Evolutionary conservation across 176 grass and related monocot species (phyloP).

Genomic region (Paspalum notatum): DNA sequence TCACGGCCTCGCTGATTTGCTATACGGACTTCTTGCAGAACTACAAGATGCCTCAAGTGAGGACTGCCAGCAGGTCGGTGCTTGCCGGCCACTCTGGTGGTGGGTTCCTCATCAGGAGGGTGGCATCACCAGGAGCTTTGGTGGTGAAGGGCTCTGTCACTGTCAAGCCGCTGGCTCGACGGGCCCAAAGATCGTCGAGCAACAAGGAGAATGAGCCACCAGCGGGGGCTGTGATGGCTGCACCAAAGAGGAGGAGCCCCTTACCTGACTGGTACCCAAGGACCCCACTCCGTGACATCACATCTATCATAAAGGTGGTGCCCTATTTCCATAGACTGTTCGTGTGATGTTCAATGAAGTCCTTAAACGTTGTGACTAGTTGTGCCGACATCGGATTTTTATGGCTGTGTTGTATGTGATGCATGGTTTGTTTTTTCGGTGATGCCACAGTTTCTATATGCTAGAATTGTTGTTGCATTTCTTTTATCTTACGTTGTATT

Average conservation of each 20-base stretch:
- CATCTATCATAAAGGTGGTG: conserved; percentile 53
- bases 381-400: not conserved
- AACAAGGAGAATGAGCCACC: conserved; percentile 61
- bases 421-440: not conserved
- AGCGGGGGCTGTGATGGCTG: conserved; percentile 1
- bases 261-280: conserved; percentile 74
- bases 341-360: conserved; percentile 17
- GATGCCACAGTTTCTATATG: not conserved
- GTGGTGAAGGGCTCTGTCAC: conserved; percentile 29
- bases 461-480: not conserved
- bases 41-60: conserved; percentile 58
- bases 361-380: not conserved
- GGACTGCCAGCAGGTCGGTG: conserved; percentile 25
- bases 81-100: conserved; percentile 40
- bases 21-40: conserved; percentile 14
- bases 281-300: conserved; percentile 67
- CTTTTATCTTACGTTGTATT: not conserved
- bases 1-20: not conserved
- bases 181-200: not conserved
- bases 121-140: conserved; percentile 43
- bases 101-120: conserved; percentile 62
- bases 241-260: conserved; percentile 56
- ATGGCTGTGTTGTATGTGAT: not conserved
- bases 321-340: conserved; percentile 25
- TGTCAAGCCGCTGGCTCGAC: conserved; percentile 36